Conservation (phyloP, 176 grass and related monocot genomes). For the Carex myosuroides region DNA sequence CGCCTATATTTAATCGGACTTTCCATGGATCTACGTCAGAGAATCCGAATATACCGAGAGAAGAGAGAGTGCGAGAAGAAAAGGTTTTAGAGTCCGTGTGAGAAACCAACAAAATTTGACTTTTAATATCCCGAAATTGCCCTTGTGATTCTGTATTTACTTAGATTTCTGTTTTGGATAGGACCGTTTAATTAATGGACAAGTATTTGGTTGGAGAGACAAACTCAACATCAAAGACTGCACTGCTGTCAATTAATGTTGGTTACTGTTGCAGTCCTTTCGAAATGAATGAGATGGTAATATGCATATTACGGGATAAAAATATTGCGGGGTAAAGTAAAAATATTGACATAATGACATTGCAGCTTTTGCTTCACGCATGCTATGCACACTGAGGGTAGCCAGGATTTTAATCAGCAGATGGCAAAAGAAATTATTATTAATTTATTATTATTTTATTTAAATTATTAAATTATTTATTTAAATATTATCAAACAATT, state of each 20-base stretch:
- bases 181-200: neutral
- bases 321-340: too few species aligned
- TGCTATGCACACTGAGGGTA: too few species aligned
- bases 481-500: too few species aligned
- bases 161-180: neutral
- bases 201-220: too few species aligned
- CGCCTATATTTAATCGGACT: neutral
- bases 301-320: too few species aligned
- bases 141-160: neutral
- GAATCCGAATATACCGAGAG: constrained; percentile 2
- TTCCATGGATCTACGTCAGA: neutral
- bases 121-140: neutral
- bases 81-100: neutral
- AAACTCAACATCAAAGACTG: neutral
- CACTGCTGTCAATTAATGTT: neutral
- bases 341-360: too few species aligned
- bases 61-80: neutral
- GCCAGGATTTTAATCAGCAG: too few species aligned
- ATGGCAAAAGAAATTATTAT: too few species aligned
- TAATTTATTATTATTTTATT: too few species aligned
- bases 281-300: neutral
- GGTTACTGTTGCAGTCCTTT: neutral
- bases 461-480: too few species aligned
- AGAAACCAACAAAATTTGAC: neutral
- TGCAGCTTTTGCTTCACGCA: too few species aligned